These are phyloP conservation scores for Talaromyces sp. DNA, from an alignment of 2,329 filamentous ascomycete species.

Conservation along the genomic window DNA sequence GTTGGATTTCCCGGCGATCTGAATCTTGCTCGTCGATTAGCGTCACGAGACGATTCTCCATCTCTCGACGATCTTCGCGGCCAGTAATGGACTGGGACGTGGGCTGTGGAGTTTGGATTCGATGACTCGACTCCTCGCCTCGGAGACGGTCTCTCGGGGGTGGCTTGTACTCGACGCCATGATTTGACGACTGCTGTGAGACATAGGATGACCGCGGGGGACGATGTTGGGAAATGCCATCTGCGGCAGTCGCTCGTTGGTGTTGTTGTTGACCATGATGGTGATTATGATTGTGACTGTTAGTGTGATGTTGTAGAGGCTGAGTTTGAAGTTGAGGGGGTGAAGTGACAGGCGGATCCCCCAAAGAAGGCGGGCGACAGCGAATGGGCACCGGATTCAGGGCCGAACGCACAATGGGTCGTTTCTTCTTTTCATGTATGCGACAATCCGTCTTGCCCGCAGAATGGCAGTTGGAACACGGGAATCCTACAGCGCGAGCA, in stretches of 20 bases:
- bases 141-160: not conserved
- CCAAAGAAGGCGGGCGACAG: conserved; percentile 27
- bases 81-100: conserved; percentile 26
- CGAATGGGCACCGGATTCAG: conserved; percentile 44
- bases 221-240: conserved; percentile 8
- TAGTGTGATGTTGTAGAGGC: not conserved
- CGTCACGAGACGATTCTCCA: conserved; percentile 45
- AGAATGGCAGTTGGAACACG: conserved; percentile 45
- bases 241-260: not conserved
- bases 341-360: not conserved
- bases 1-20: conserved; percentile 41
- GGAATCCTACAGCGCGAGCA: conserved; percentile 41
- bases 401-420: conserved; percentile 34
- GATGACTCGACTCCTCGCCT: not conserved
- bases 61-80: conserved; percentile 35
- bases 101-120: conserved; percentile 8
- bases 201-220: conserved; percentile 9
- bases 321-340: not conserved
- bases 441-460: conserved; percentile 39
- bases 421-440: conserved; percentile 48
- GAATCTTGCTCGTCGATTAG: conserved; percentile 46
- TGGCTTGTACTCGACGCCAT: not conserved
- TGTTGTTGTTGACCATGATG: not conserved
- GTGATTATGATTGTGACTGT: not conserved
- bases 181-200: conserved; percentile 20